phyloP scores from a whole-genome alignment of 176 grass and related monocot genomes.

The Musa troglodytarum region DNA sequence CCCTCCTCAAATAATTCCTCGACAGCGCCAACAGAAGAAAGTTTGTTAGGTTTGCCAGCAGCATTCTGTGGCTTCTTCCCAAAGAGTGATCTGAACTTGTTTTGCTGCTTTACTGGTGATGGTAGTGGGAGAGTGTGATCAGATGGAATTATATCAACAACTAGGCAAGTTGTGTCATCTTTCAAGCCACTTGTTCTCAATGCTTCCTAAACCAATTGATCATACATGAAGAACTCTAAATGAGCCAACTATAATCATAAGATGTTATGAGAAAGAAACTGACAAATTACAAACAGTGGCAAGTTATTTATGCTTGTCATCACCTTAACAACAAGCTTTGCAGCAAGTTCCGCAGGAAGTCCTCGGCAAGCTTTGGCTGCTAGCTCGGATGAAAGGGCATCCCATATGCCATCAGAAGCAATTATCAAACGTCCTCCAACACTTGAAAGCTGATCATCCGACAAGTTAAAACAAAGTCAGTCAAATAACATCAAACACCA shows the following conservation, averaged over 20 bases:
- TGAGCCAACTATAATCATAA: neutral
- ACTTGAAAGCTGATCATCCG: slow-evolving; percentile 60
- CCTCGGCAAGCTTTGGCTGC: slow-evolving; percentile 66
- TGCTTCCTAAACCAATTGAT: slow-evolving; percentile 59
- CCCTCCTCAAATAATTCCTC: slow-evolving; percentile 96
- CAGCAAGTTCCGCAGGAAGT: slow-evolving; percentile 73
- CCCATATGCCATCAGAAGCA: slow-evolving; percentile 97
- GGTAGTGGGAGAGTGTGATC: slow-evolving; percentile 42
- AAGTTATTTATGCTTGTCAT: slow-evolving; percentile 7
- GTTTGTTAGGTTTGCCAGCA: slow-evolving; percentile 47
- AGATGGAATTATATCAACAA: slow-evolving; percentile 83
- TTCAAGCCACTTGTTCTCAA: slow-evolving; percentile 88
- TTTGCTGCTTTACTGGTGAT: slow-evolving; percentile 68
- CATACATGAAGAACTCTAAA: slow-evolving; percentile 11
- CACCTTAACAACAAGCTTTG: slow-evolving; percentile 94
- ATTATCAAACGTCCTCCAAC: slow-evolving; percentile 92
- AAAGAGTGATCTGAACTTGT: slow-evolving; percentile 69
- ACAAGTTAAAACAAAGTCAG: slow-evolving; percentile 7
- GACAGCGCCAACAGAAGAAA: slow-evolving; percentile 50
- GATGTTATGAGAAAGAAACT: neutral
- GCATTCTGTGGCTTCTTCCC: slow-evolving; percentile 49
- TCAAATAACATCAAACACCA: neutral
- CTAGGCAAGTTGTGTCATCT: slow-evolving; percentile 94
- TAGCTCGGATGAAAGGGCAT: slow-evolving; percentile 65
- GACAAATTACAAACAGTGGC: neutral